Conservation (phyloP, 1,284 basidiomycete species). For the Waitea zeae region DNA sequence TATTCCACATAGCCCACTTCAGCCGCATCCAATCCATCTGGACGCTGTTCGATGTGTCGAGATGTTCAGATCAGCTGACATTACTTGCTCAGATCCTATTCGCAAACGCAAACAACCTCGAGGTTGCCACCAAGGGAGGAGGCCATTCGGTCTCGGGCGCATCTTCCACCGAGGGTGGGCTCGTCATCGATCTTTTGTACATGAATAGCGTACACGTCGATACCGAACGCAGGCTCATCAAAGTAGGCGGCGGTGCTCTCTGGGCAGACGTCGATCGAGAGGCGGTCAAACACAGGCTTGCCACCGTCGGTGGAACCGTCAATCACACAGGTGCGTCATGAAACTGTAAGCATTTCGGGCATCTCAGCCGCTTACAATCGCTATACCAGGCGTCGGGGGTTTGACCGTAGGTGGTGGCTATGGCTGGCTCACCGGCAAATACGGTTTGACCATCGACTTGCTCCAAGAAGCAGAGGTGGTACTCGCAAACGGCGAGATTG, state of each 20-base stretch:
- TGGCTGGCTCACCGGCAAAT: conserved; percentile 31
- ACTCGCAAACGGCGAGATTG: conserved; percentile 25
- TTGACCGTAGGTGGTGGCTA: conserved; percentile 40
- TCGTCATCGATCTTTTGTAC: conserved; percentile 20
- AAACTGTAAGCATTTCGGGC: neutral
- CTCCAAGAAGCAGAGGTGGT: conserved; percentile 32
- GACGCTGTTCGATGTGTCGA: too few species aligned
- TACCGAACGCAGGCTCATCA: conserved; percentile 10
- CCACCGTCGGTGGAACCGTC: conserved; percentile 14
- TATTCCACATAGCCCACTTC: too few species aligned
- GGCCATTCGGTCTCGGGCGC: conserved; percentile 19
- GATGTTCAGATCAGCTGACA: too few species aligned
- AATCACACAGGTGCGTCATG: conserved; percentile 11
- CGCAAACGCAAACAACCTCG: neutral
- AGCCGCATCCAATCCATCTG: neutral
- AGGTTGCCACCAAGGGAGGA: conserved; percentile 17
- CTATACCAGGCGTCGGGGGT: conserved; percentile 15
- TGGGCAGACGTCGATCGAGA: conserved; percentile 18
- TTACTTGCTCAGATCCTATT: neutral
- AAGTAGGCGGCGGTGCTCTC: conserved; percentile 17
- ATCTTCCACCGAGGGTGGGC: conserved; percentile 16
- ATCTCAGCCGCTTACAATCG: neutral
- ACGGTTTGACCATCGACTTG: conserved; percentile 40
- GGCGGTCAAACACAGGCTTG: conserved; percentile 15
- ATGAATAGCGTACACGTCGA: conserved; percentile 16